Percentiles rank a stretch among this genome's conserved stretches.
Conservation (phyloP, 306 rosid species). For the Castanospermum australe region DNA sequence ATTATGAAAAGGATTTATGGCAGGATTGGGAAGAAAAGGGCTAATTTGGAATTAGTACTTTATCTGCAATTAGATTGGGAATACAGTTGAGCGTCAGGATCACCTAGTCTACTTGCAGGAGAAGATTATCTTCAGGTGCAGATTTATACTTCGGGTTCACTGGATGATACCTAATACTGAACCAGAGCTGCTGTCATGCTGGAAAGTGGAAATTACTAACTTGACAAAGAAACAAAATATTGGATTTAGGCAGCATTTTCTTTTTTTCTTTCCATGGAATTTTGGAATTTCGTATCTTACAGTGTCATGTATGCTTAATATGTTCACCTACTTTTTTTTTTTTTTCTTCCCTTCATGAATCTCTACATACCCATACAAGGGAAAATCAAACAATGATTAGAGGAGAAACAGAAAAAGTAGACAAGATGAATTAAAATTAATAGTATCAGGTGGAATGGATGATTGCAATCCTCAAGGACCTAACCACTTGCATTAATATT, state of each 20-base stretch:
- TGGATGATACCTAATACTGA: conserved; percentile 2
- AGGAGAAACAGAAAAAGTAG: neutral
- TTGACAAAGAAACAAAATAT: neutral
- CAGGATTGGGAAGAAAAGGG: neutral
- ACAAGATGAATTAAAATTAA: neutral
- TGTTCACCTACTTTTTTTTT: neutral
- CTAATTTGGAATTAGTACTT: neutral
- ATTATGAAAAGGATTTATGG: neutral
- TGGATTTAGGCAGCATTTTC: conserved; percentile 1
- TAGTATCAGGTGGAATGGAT: neutral
- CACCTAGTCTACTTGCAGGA: neutral
- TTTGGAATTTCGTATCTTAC: neutral
- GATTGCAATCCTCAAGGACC: neutral
- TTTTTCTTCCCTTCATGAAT: neutral
- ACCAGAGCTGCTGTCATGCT: neutral
- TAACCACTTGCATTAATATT: neutral
- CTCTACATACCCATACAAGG: neutral
- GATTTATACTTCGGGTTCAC: neutral
- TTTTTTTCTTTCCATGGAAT: neutral
- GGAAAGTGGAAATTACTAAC: neutral
- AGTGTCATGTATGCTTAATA: neutral
- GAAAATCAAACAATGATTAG: neutral
- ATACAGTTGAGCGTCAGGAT: too few species aligned
- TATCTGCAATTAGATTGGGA: neutral
- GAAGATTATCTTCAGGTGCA: neutral